Evolutionary conservation across 495 filamentous ascomycete genomes (phyloP), one percentile per base, ranked within the genome.

Genomic region (Cairneyella variabilis): DNA sequence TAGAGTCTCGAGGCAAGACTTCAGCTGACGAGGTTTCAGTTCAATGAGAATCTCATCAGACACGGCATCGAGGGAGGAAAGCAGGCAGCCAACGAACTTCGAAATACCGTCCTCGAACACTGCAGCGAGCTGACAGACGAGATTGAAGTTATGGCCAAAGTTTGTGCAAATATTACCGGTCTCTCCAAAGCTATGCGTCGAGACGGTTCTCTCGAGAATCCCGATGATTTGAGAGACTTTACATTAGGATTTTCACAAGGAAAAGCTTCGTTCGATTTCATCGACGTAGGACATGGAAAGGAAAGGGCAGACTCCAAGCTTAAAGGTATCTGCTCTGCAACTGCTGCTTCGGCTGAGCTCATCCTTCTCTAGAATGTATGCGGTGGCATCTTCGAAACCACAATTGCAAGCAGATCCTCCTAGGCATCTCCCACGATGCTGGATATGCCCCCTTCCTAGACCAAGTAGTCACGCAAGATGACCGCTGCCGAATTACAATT

Each of bases 361-460:
- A 61, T 28, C 42, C 22, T 27, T 16, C 20, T 25, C 9, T 69
- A 91, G 90, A 90, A 61, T 66, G 58, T 26, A 64, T 72, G 6
- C 61, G 67, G 42, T 79, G 71, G 66, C 73, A 82, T 70, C 58
- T 89, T 78, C 73, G 83, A 80, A 78, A 91, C 60, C 78, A 75
- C 61, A 87, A 90, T 65, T 95, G 90, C 68, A 86, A 85, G 59
- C 88, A 91, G 54, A 83, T 95, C 37, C 70, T 91, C 42, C 72
- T 96, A 39, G 90, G 89, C 11, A 84, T 89, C 55, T 86, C 85
- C 18, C 85, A 89, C 54, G 86, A 91, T 66, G 79, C 80, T 51
- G 79, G 82, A 28, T 95, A 90, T 66, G 81, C 78, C 21, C 75
- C 81, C 1, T 77, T 86, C 51, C 68, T 96, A n/a, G 82, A 84